Percentiles rank a stretch among this genome's conserved stretches.
Conservation (phyloP, 306 rosid genomes). For the Vigna reflexopilosa region DNA sequence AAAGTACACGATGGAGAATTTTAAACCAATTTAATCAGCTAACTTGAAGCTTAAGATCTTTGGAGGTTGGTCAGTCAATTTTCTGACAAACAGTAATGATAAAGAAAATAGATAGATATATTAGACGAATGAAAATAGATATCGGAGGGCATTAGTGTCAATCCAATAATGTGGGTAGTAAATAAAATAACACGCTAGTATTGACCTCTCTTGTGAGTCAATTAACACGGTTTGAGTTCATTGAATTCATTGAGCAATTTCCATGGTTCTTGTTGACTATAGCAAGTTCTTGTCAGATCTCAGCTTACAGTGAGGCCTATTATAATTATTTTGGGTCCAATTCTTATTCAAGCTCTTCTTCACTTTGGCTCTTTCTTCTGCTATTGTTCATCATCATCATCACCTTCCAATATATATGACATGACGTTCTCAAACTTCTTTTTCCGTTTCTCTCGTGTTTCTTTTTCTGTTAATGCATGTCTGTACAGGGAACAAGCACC, state of each 20-base stretch:
- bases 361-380: background rate
- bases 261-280: background rate
- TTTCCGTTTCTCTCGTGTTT: background rate
- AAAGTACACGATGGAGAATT: no score
- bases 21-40: no score
- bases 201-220: slow-evolving; percentile 40
- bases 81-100: no score
- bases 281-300: slow-evolving; percentile 9
- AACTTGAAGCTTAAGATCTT: no score
- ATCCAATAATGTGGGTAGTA: background rate
- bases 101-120: no score
- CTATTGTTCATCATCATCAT: background rate
- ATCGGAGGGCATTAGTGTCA: slow-evolving; percentile 20
- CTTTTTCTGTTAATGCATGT: background rate
- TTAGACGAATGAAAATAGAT: no score
- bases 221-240: slow-evolving; percentile 39
- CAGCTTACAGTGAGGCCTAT: background rate
- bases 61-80: no score
- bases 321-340: background rate
- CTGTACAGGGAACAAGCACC: background rate
- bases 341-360: background rate
- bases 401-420: background rate
- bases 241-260: slow-evolving; percentile 3
- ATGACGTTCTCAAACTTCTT: background rate
- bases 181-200: background rate